A percentile compares a stretch with the other conserved stretches of the same genome.
phyloP scores from a whole-genome alignment of 2,329 filamentous ascomycete genomes.

The Colletotrichum cuscutae region DNA sequence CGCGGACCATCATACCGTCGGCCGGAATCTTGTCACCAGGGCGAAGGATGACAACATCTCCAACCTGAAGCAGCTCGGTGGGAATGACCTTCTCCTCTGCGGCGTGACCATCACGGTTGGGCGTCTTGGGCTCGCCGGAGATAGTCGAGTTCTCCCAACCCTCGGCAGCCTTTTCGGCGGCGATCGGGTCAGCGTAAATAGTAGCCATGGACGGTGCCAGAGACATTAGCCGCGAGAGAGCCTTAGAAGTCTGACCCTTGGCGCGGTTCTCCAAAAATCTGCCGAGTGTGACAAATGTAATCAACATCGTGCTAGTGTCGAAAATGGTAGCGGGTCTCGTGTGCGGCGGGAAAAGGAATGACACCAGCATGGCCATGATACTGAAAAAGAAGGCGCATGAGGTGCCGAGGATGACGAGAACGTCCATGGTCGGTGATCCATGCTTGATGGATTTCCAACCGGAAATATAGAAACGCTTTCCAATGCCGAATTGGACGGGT shows the following conservation, averaged over 20 bases:
- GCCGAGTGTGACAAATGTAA: conserved; percentile 93
- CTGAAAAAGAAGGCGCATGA: conserved; percentile 98
- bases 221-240: conserved; percentile 93
- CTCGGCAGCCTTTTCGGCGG: conserved; percentile 89
- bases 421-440: conserved; percentile 95
- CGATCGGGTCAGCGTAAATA: conserved; percentile 94
- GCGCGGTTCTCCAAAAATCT: conserved; percentile 93
- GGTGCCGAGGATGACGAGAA: conserved; percentile 92
- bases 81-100: conserved; percentile 89
- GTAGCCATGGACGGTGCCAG: conserved; percentile 96
- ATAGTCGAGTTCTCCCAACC: conserved; percentile 68
- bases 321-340: conserved; percentile 88
- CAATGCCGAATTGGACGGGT: conserved; percentile 96
- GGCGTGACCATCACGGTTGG: conserved; percentile 64
- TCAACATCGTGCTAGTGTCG: conserved; percentile 97
- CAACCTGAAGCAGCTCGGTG: conserved; percentile 92
- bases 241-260: conserved; percentile 96
- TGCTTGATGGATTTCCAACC: conserved; percentile 96
- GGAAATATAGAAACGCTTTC: conserved; percentile 90
- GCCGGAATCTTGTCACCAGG: conserved; percentile 97
- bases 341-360: conserved; percentile 79
- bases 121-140: conserved; percentile 56
- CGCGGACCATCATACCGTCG: conserved; percentile 86
- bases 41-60: conserved; percentile 90
- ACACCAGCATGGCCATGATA: conserved; percentile 85